Conservation (phyloP, 495 filamentous ascomycete genomes). For the Penicillium alfredii region DNA sequence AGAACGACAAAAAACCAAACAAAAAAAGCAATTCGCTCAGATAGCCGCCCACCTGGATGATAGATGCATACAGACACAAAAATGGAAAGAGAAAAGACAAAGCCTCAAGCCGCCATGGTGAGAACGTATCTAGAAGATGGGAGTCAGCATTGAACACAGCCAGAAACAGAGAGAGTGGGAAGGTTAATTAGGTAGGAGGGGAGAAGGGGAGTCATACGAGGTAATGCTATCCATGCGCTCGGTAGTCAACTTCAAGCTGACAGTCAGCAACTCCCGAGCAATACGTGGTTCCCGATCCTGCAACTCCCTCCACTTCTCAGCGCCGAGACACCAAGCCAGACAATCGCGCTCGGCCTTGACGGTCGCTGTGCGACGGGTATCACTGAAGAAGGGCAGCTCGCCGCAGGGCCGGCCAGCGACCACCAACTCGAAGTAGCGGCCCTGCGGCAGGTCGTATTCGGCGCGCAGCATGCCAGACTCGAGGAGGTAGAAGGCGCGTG, state of each 20-base stretch:
- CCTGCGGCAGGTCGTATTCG: slow-evolving; percentile 86
- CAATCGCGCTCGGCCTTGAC: slow-evolving; percentile 75
- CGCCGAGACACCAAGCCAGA: slow-evolving; percentile 74
- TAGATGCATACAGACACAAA: neutral
- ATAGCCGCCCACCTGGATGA: slow-evolving; percentile 6
- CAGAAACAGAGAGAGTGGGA: neutral
- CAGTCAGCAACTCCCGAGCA: slow-evolving; percentile 74
- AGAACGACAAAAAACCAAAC: neutral
- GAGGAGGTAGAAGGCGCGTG: slow-evolving; percentile 83
- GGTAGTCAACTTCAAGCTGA: slow-evolving; percentile 79
- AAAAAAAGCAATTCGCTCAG: slow-evolving; percentile 3
- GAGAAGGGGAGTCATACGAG: slow-evolving; percentile 42
- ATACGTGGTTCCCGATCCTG: slow-evolving; percentile 66
- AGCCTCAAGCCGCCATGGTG: slow-evolving; percentile 34
- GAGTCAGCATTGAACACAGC: slow-evolving; percentile 8
- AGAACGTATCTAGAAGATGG: slow-evolving; percentile 27
- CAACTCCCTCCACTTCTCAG: slow-evolving; percentile 61
- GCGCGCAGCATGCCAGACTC: slow-evolving; percentile 83
- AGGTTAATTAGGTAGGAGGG: neutral
- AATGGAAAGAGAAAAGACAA: neutral
- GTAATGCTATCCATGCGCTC: slow-evolving; percentile 91
- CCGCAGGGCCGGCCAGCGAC: slow-evolving; percentile 93
- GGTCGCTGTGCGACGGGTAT: slow-evolving; percentile 79
- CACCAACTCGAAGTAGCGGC: slow-evolving; percentile 82
- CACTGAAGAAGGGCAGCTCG: slow-evolving; percentile 91